Evolutionary conservation across 768 basidiomycete species (phyloP), one percentile per base, ranked within the genome.

Genomic region (Serendipita indica): DNA sequence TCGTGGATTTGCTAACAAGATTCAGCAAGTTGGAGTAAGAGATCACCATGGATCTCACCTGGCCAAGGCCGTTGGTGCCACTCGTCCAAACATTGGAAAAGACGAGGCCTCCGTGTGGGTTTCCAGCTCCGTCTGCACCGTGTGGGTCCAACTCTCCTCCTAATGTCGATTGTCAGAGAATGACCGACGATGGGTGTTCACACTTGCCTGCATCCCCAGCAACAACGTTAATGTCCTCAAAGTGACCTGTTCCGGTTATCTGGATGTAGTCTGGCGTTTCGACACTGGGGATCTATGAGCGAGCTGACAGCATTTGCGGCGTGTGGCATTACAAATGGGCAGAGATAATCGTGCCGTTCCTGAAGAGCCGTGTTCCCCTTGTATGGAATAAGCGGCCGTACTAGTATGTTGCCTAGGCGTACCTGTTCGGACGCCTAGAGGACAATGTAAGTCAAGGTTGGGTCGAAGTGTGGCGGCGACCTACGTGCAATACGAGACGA

Each of bases 251-350:
- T 72, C 83, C 88, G 33, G 80, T 81, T 57, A 87, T 70, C 65
- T 84, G 85, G 33, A 86, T 74, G 67, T 80, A 88, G 67, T 83
- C 81, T 16, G 84, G 81, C 0, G 86, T 86, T 61, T 79, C 73
- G 4, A 86, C 74, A 66, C 49, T 54, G 32, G 3, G 22, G 49
- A 32, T 22, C 7, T 7, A 25, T 43, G n/a, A 43, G 41, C 2
- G 18, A 71, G 71, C 18, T 72, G 73, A 64, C 73, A 43, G 7
- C 16, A 32, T 30, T 27, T 46, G 1, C 32, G 30, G 7, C 12
- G 30, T 16, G 30, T 10, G 10, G 16, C 22, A 54, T 28, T 27
- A 54, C 30, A 54, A 54, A 27, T 54, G 49, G 69, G 61, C 73
- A 70, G 60, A 73, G 74, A 65, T 73, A 72, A 10, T 70, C 27